Evolutionary conservation across 2,329 filamentous ascomycete species (phyloP).

Genomic region (Aspergillus quadrilineatus): DNA sequence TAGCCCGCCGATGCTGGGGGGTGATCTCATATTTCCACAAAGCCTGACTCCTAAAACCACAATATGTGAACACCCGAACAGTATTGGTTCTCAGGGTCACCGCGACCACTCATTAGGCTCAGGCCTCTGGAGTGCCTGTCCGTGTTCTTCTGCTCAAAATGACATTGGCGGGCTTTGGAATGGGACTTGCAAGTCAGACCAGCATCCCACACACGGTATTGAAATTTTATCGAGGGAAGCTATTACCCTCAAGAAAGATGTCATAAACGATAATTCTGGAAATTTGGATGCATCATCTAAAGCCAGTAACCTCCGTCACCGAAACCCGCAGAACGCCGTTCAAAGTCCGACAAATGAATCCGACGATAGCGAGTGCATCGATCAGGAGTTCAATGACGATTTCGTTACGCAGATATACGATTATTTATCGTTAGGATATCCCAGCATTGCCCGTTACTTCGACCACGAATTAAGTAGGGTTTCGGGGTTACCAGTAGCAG

Average conservation of each 20-base stretch:
- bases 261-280: background rate
- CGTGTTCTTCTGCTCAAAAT: conserved; percentile 44
- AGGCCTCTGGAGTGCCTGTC: conserved; percentile 76
- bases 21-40: conserved; percentile 74
- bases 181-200: conserved; percentile 37
- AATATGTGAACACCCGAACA: conserved; percentile 73
- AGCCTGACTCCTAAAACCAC: conserved; percentile 82
- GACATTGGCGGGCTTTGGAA: conserved; percentile 44
- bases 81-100: conserved; percentile 46
- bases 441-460: conserved; percentile 76
- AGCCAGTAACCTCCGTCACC: background rate
- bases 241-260: conserved; percentile 22
- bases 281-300: background rate
- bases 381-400: conserved; percentile 71
- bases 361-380: conserved; percentile 47
- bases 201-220: conserved; percentile 13
- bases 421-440: conserved; percentile 90
- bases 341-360: background rate
- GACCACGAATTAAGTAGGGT: conserved; percentile 85
- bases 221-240: conserved; percentile 23
- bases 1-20: conserved; percentile 83
- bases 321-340: background rate
- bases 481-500: conserved; percentile 64
- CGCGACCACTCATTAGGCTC: conserved; percentile 54
- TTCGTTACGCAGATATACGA: conserved; percentile 98